Evolutionary conservation across 768 basidiomycete genomes (phyloP), one percentile per base, ranked within the genome.

Genomic region (Grammothele lineata): DNA sequence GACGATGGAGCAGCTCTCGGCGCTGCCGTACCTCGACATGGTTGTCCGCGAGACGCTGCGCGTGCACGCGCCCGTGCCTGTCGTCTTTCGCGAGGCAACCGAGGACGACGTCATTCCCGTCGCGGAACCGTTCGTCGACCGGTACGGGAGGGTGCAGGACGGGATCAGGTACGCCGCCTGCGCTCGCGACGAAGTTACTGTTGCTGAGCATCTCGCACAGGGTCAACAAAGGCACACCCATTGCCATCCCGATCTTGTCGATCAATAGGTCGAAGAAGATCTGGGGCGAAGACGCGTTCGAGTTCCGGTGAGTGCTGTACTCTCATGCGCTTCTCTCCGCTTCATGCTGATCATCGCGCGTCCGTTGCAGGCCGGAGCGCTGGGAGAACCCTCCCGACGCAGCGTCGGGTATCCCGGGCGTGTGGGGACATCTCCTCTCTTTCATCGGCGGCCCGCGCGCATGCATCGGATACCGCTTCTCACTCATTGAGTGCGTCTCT

Each of bases 381-480:
- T 87, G 85, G 85, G 59, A 66, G 14, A 56, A 66, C 3, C 27
- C 69, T 8, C 80, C 81, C 0, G 70, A 74, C 17, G 66, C 65
- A 1, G 72, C 67, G 1, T 57, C 58, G 3, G 48, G 59, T 0
- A 65, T 85, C 19, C 85, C 85, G 5, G 78, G 83, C 6, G 70
- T 85, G 0, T 83, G 76, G 75, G 72, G 75, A 5, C 74, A 82
- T 54, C 57, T 79, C 52, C 57, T 85, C 30, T 73, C 78, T 0
- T 87, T 87, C 70, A 54, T 82, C 3, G 80, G 80, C 25, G 85
- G 85, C 4, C 78, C 81, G 14, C 71, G 74, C n/a, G 72, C 80
- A 0, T 87, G 84, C 50, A 84, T 85, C 27, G 83, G 83, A 0
- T 85, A 77, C 58, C 74, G 78, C 2, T 85, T 85, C 58, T 70